Evolutionary conservation across 805 yeast genomes (phyloP), one percentile per base, ranked within the genome.

Genomic region (Ogataea paradorogensis): DNA sequence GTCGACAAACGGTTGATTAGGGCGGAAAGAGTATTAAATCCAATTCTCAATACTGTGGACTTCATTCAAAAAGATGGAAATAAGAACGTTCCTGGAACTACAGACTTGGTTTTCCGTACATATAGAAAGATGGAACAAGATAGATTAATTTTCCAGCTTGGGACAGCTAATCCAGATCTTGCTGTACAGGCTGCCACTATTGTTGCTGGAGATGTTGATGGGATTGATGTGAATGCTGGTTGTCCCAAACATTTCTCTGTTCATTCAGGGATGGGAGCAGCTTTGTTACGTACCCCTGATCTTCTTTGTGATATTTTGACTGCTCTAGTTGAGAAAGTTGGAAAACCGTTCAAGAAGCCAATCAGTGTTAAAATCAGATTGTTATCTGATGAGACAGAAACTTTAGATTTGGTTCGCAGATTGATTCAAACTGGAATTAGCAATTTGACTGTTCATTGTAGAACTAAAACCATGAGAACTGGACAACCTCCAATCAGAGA

Each of bases 191-290:
- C 97, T 1, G 97, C 95, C 0, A 65, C 74, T 38, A 71, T 82
- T 30, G 85, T 93, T 3, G 87, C 90, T 7, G 56, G 70, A 1
- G 98, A 93, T 61, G 98, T 93, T 3, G 89, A 79, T 47, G 98
- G 95, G 7, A 84, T 93, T 5, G 99, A 93, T 59, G 73, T 93
- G 42, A 93, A 93, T 61, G 88, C 96, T 21, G 99, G 99, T 5
- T 93, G 99, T 64, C 99, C 99, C 3, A 93, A 91, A 59, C 97
- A 89, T 51, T 93, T 93, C 55, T 84, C 95, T 1, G 73, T 89
- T 3, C 99, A 93, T 61, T 73, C 95, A 0, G 99, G 99, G 1
- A 93, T 93, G 98, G 99, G 99, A 5, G 96, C 98, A 2, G 97
- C 96, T 1, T 67, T 93, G 32, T 67, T 93, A 40, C 68, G 72